phyloP scores from a whole-genome alignment of 192 early-diverging fungal species.

The Phycomyces blakesleeanus region DNA sequence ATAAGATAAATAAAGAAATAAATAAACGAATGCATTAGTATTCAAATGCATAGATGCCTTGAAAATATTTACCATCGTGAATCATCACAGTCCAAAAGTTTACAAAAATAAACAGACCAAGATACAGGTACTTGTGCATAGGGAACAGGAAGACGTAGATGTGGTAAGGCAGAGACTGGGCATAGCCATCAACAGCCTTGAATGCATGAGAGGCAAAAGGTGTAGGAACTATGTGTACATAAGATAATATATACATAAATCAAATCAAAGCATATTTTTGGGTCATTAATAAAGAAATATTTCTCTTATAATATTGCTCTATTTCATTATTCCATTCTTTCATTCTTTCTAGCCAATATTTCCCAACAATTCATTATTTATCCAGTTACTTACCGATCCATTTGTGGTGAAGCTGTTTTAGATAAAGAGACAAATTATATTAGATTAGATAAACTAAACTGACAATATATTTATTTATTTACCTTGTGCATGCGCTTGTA shows the following conservation, averaged over 20 bases:
- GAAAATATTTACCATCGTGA: constrained; percentile 87
- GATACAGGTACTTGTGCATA: constrained; percentile 88
- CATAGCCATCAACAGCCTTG: constrained; percentile 90
- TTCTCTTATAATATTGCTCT: too few species aligned
- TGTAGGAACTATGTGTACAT: constrained; percentile 88
- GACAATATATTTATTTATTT: constrained; percentile 11
- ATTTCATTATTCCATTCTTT: too few species aligned
- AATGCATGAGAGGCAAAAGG: constrained; percentile 96
- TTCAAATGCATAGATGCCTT: too few species aligned
- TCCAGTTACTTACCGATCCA: constrained; percentile 33
- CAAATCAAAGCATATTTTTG: too few species aligned
- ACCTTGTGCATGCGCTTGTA: constrained; percentile 90
- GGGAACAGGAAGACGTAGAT: constrained; percentile 88
- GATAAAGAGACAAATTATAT: neutral
- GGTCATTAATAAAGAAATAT: too few species aligned
- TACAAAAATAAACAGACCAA: constrained; percentile 80
- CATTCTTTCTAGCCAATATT: too few species aligned
- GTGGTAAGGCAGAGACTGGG: constrained; percentile 96
- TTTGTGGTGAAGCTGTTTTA: constrained; percentile 48
- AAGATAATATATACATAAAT: too few species aligned
- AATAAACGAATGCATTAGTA: too few species aligned
- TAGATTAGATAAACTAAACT: too few species aligned
- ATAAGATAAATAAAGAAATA: too few species aligned
- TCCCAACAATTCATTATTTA: too few species aligned
- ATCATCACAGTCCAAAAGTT: constrained; percentile 97